phyloP scores from a whole-genome alignment of 2,329 filamentous ascomycete species.

The Alternaria sp. region DNA sequence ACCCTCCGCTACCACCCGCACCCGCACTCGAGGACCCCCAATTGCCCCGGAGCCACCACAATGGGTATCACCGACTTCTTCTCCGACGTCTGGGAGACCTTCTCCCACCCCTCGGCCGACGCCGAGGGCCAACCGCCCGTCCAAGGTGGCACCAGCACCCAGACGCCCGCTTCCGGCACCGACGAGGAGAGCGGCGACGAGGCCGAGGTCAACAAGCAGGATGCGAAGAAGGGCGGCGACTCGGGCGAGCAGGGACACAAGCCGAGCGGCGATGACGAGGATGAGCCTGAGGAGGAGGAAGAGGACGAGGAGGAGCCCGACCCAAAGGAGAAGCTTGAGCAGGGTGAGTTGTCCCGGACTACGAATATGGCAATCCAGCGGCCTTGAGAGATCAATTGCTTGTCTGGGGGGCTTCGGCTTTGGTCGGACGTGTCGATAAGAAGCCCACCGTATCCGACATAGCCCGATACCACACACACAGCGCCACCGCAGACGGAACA shows the following conservation, averaged over 20 bases:
- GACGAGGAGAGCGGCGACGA: constrained; percentile 53
- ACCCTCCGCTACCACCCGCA: constrained; percentile 17
- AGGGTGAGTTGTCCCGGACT: constrained; percentile 72
- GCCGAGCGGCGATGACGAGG: constrained; percentile 60
- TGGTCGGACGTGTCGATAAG: neutral
- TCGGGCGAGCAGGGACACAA: constrained; percentile 57
- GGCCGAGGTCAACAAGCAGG: constrained; percentile 52
- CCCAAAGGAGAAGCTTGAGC: constrained; percentile 85
- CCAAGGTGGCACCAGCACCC: constrained; percentile 49
- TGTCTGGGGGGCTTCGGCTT: no score
- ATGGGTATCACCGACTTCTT: constrained; percentile 72
- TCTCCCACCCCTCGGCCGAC: constrained; percentile 57
- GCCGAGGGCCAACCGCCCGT: constrained; percentile 52
- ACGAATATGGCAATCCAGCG: neutral
- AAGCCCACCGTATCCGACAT: neutral
- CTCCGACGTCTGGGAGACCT: constrained; percentile 69
- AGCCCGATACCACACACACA: neutral
- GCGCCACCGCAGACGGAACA: neutral
- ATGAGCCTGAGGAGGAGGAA: constrained; percentile 80
- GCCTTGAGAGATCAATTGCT: neutral
- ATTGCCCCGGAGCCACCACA: constrained; percentile 41
- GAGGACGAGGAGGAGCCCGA: constrained; percentile 84
- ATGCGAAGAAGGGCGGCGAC: constrained; percentile 49
- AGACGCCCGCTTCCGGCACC: constrained; percentile 50
- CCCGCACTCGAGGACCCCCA: constrained; percentile 32